These are phyloP conservation scores for Chrysoporthe puriensis DNA, from an alignment of 2,329 filamentous ascomycete species.

Conservation along the genomic window DNA sequence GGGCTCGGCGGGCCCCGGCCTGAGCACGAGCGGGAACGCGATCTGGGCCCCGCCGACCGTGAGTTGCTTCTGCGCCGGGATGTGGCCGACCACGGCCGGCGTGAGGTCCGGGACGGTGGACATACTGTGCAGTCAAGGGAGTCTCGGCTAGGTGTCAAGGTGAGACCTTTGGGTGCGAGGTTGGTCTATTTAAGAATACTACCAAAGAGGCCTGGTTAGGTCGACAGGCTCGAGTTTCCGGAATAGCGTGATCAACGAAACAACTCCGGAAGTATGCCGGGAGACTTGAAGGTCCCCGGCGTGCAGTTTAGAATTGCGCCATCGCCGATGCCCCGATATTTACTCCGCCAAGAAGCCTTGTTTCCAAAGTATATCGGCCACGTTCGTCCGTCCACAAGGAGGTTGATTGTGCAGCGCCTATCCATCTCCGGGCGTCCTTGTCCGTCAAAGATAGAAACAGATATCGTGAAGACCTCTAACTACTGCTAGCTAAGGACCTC, in stretches of 20 bases:
- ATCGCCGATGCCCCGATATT: conserved; percentile 25
- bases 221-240: neutral
- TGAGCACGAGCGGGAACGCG: conserved; percentile 25
- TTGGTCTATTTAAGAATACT: neutral
- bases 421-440: too few species aligned
- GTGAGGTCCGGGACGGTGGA: conserved; percentile 12
- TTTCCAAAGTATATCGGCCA: neutral
- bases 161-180: neutral
- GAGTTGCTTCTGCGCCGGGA: conserved; percentile 24
- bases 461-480: too few species aligned
- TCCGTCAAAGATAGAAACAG: too few species aligned
- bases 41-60: conserved; percentile 11
- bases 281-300: neutral
- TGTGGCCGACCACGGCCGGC: conserved; percentile 18
- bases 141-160: neutral
- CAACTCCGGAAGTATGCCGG: conserved; percentile 2
- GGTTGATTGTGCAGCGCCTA: too few species aligned
- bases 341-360: conserved; percentile 15
- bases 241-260: conserved; percentile 19
- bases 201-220: neutral
- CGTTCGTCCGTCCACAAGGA: too few species aligned
- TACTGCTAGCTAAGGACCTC: too few species aligned
- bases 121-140: neutral
- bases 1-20: conserved; percentile 30
- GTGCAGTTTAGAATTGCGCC: conserved; percentile 15